phyloP scores from a whole-genome alignment of 345 rosid genomes.

The Populus nigra region DNA sequence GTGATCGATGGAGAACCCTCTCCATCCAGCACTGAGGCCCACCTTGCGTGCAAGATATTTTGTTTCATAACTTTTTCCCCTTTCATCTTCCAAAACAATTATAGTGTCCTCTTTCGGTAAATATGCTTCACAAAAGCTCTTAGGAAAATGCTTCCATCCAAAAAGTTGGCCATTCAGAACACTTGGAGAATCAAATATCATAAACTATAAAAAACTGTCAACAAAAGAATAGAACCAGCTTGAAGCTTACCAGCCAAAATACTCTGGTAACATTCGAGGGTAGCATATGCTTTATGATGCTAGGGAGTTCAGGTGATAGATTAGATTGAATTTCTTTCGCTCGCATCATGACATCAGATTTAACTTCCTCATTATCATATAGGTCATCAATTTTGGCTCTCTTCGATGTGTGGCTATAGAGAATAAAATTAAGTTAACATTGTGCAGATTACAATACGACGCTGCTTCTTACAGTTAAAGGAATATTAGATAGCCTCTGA shows the following conservation, averaged over 20 bases:
- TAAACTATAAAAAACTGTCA: constrained; percentile 21
- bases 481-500: neutral
- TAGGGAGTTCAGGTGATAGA: constrained; percentile 49
- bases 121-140: constrained; percentile 12
- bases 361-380: constrained; percentile 13
- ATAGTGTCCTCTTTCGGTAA: constrained; percentile 11
- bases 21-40: constrained; percentile 26
- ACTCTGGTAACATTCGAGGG: constrained; percentile 36
- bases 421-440: neutral
- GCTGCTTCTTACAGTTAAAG: neutral
- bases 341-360: constrained; percentile 33
- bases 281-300: constrained; percentile 54
- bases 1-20: constrained; percentile 20
- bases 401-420: constrained; percentile 3
- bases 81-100: constrained; percentile 17
- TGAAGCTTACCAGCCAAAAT: constrained; percentile 24
- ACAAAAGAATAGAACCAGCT: neutral
- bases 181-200: neutral
- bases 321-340: constrained; percentile 53
- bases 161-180: neutral
- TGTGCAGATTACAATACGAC: neutral
- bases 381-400: neutral
- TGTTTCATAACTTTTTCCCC: neutral
- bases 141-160: constrained; percentile 14
- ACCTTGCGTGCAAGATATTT: constrained; percentile 13